Evolutionary conservation across 1,284 basidiomycete species (phyloP), one percentile per base, ranked within the genome.

Genomic region (Ustilago crameri): DNA sequence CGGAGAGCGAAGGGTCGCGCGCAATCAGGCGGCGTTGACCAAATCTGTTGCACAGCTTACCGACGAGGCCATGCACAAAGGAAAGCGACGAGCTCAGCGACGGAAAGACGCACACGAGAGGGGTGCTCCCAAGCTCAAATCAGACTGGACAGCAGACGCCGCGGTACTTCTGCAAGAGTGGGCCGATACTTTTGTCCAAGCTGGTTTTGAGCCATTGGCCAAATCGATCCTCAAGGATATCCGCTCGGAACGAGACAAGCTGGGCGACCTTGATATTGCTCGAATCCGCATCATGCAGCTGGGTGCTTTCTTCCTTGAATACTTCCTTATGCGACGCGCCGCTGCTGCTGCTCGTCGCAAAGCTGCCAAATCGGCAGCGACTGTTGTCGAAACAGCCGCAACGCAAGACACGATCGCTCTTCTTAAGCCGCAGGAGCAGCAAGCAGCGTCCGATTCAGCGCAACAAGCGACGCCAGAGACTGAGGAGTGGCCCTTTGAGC

Each of bases 251-350:
- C 63, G 76, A 14, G 77, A 75, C 52, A 82, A 82, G 52, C 61
- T 82, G 17, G 81, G 80, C 26, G 76, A 82, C 47, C 46, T 81
- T 26, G 82, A 81, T 23, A 49, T 67, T 14, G 80, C 82, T 12
- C 70, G 82, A 9, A 59, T 81, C 46, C 72, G 74, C 12, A 65
- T 78, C 38, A 78, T 83, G 77, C 73, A 78, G 44, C 52, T 81
- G 10, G 75, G 68, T 17, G 52, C 66, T 17, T 83, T 78, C 53
- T 83, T 82, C 64, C 63, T 83, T 22, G 81, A 80, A 23, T 83
- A 81, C 50, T 82, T 81, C 51, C 61, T 78, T 10, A 46, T 70
- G 24, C 79, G 77, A 14, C 71, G 71, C 20, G 51, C 59, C 7
- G 44, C 65, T 12, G 64, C 57, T 23, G 53, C 53, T 3, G 50